A percentile compares a stretch with the other conserved stretches of the same genome.
phyloP scores from a whole-genome alignment of 2,329 filamentous ascomycete species.

The Nemania sp. region DNA sequence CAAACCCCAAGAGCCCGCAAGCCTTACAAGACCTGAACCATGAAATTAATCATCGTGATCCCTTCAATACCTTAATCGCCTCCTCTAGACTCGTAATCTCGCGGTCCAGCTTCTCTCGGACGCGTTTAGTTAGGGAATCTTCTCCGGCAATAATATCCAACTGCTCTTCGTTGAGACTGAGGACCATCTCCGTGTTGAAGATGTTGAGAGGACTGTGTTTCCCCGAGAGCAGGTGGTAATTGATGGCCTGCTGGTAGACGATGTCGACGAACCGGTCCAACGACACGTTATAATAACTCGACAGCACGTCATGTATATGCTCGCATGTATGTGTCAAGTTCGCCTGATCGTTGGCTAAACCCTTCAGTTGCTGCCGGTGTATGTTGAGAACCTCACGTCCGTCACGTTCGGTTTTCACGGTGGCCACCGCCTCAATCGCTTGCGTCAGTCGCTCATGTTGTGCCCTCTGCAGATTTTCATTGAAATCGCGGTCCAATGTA shows the following conservation, averaged over 20 bases:
- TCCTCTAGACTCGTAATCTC: constrained; percentile 51
- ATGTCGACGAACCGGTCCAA: constrained; percentile 65
- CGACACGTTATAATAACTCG: constrained; percentile 64
- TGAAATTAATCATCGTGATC: constrained; percentile 26
- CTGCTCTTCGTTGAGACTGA: constrained; percentile 50
- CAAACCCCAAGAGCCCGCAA: no score
- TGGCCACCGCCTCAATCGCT: background rate
- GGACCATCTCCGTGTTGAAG: constrained; percentile 56
- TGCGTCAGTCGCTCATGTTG: constrained; percentile 30
- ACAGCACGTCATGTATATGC: constrained; percentile 59
- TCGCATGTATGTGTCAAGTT: constrained; percentile 45
- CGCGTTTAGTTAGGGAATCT: constrained; percentile 45
- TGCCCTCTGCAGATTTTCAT: constrained; percentile 36
- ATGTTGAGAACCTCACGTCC: constrained; percentile 24
- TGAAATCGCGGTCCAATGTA: constrained; percentile 57
- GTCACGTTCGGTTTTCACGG: background rate
- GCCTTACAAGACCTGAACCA: background rate
- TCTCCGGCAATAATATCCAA: constrained; percentile 63
- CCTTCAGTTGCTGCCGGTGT: constrained; percentile 25
- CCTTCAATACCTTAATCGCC: constrained; percentile 38
- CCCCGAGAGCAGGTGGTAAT: constrained; percentile 56
- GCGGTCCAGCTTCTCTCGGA: constrained; percentile 47
- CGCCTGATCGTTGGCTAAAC: constrained; percentile 33
- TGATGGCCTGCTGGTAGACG: constrained; percentile 61
- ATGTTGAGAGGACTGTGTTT: constrained; percentile 54